Conservation (phyloP, 176 grass and related monocot species). For the Poa annua region DNA sequence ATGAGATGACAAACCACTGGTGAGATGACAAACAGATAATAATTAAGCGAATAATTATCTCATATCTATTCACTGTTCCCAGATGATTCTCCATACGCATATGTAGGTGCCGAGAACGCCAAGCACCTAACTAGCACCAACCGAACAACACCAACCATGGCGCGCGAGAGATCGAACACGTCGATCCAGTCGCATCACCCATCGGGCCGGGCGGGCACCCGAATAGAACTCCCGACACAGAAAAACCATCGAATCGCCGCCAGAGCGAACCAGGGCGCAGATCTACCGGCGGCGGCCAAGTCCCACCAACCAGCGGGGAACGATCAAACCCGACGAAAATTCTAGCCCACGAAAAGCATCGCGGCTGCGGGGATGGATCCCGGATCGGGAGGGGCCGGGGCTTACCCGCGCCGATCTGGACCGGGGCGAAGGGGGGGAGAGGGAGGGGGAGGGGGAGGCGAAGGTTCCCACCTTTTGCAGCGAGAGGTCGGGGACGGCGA, state of each 20-base stretch:
- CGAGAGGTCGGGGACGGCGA: slow-evolving; percentile 39
- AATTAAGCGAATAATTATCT: not conserved
- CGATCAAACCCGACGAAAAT: not conserved
- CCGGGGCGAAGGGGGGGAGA: not conserved
- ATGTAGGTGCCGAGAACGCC: not conserved
- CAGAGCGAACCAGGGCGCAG: not conserved
- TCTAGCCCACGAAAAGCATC: not conserved
- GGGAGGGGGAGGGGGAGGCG: not conserved
- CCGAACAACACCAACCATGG: not conserved
- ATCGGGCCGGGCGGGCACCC: not conserved
- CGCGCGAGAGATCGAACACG: not conserved
- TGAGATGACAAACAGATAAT: not conserved
- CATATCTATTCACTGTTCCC: not conserved
- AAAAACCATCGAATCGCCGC: not conserved
- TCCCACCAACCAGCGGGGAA: not conserved
- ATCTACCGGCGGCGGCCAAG: slow-evolving; percentile 32
- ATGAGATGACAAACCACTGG: not conserved
- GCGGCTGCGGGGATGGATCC: slow-evolving; percentile 23
- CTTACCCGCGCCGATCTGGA: slow-evolving; percentile 47
- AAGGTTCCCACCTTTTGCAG: slow-evolving; percentile 37
- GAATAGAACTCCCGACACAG: not conserved
- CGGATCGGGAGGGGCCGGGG: slow-evolving; percentile 26
- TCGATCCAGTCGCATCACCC: not conserved
- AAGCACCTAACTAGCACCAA: not conserved
- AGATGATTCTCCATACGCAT: not conserved